phyloP scores from a whole-genome alignment of 257 asterid genomes.

The Plantago elongata region DNA sequence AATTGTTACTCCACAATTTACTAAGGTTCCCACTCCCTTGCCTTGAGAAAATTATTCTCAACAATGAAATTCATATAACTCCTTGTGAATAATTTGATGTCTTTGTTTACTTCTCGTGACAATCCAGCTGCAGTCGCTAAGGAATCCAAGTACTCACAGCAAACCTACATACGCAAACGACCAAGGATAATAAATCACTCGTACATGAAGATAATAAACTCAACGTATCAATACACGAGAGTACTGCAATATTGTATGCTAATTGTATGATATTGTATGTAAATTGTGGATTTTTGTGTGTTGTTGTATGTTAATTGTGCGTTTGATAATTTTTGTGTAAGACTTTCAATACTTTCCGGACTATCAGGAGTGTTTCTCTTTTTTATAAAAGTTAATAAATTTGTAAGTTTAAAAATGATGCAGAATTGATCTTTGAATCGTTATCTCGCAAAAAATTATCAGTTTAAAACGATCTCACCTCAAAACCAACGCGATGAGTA shows the following conservation, averaged over 20 bases:
- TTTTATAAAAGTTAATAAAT: neutral
- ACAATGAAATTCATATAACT: slow-evolving; percentile 13
- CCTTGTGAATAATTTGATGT: slow-evolving; percentile 2
- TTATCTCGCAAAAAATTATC: neutral
- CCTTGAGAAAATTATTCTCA: slow-evolving; percentile 19
- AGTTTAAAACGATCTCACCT: slow-evolving; percentile 1
- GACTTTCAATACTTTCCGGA: too few species aligned
- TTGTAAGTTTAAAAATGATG: neutral
- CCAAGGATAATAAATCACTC: too few species aligned
- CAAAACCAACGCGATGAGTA: slow-evolving; percentile 20
- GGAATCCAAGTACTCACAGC: slow-evolving; percentile 53
- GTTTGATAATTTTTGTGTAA: too few species aligned
- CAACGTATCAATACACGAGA: too few species aligned
- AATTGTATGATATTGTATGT: too few species aligned
- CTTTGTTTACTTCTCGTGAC: slow-evolving; percentile 25
- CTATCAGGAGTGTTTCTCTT: too few species aligned
- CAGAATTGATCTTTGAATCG: neutral
- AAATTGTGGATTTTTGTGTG: too few species aligned
- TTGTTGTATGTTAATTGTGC: too few species aligned
- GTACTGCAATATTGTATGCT: too few species aligned
- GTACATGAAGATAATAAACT: too few species aligned
- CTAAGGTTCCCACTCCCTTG: slow-evolving; percentile 21
- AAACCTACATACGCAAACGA: neutral
- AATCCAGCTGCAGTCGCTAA: slow-evolving; percentile 42
- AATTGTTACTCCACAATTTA: too few species aligned